Evolutionary conservation across 1,284 basidiomycete genomes (phyloP).

Genomic region (Hortiboletus rubellus): DNA sequence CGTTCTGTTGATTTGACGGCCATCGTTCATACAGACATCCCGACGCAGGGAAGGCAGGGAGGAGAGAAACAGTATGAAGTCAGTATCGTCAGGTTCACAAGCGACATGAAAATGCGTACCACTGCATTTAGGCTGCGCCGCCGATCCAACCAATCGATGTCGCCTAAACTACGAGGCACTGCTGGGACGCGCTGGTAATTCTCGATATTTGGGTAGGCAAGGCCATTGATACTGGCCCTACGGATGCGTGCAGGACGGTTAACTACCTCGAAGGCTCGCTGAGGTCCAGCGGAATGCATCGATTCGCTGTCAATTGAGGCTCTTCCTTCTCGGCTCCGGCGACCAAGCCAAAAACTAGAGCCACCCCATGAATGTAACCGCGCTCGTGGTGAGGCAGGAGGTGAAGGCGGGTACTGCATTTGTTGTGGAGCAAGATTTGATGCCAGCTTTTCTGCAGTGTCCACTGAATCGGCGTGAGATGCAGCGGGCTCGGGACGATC

Average conservation of each 20-base stretch:
- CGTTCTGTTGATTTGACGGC: constrained; percentile 49
- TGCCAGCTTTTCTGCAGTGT: constrained; percentile 50
- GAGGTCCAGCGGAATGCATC: constrained; percentile 42
- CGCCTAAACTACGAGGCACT: constrained; percentile 55
- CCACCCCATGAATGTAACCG: constrained; percentile 55
- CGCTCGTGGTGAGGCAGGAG: constrained; percentile 47
- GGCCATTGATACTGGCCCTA: constrained; percentile 48
- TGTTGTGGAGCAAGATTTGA: constrained; percentile 38
- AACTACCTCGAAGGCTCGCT: constrained; percentile 66
- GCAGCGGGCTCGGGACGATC: constrained; percentile 24
- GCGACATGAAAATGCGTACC: constrained; percentile 45
- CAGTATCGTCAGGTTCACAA: constrained; percentile 12
- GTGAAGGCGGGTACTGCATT: constrained; percentile 42
- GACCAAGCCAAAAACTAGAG: constrained; percentile 43
- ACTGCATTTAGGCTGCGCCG: constrained; percentile 66
- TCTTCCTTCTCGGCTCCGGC: constrained; percentile 46
- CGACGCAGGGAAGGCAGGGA: constrained; percentile 5
- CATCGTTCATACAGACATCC: constrained; percentile 5
- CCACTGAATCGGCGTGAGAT: constrained; percentile 43
- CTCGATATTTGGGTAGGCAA: constrained; percentile 43
- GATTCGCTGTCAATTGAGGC: constrained; percentile 54
- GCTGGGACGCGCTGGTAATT: constrained; percentile 38
- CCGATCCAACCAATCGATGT: constrained; percentile 73
- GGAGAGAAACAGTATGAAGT: constrained; percentile 15
- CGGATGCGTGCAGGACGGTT: constrained; percentile 60